Conservation (phyloP, 2,329 filamentous ascomycete genomes). For the Aspergillus neoniger region DNA sequence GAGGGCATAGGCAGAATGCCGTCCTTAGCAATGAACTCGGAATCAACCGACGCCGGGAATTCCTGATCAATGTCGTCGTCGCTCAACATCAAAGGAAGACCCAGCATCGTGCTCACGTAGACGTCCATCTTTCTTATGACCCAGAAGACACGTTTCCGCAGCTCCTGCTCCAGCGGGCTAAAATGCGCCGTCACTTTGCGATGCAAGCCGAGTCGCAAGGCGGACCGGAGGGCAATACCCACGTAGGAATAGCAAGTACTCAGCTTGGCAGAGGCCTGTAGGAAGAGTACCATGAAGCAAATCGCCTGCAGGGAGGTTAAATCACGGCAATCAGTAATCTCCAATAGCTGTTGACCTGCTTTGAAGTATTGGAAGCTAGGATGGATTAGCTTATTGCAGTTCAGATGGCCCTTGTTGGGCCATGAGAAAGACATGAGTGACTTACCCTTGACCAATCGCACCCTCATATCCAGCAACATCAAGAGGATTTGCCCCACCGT, state of each 20-base stretch:
- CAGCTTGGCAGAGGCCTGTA: constrained; percentile 76
- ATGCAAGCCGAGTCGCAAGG: constrained; percentile 76
- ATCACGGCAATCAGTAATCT: constrained; percentile 67
- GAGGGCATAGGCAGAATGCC: constrained; percentile 57
- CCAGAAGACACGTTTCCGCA: constrained; percentile 67
- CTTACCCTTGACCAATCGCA: constrained; percentile 59
- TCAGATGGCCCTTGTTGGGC: not conserved
- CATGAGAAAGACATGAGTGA: not conserved
- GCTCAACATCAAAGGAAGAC: constrained; percentile 52
- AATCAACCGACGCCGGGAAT: constrained; percentile 48
- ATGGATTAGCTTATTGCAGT: not conserved
- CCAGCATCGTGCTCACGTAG: constrained; percentile 53
- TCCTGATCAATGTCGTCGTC: constrained; percentile 55
- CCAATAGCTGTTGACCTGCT: constrained; percentile 65
- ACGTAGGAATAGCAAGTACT: constrained; percentile 80
- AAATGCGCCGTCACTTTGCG: constrained; percentile 69
- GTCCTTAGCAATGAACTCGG: constrained; percentile 50
- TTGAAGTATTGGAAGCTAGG: constrained; percentile 73
- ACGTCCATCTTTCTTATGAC: constrained; percentile 53
- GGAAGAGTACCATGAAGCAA: constrained; percentile 77
- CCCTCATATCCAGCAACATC: constrained; percentile 51
- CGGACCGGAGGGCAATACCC: constrained; percentile 73
- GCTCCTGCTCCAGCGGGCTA: constrained; percentile 71
- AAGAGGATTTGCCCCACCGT: constrained; percentile 54
- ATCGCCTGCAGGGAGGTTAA: constrained; percentile 73